Percentiles rank a stretch among this genome's conserved stretches.
Evolutionary conservation across 768 basidiomycete species (phyloP).

Genomic region (Amanita subjunquillea): DNA sequence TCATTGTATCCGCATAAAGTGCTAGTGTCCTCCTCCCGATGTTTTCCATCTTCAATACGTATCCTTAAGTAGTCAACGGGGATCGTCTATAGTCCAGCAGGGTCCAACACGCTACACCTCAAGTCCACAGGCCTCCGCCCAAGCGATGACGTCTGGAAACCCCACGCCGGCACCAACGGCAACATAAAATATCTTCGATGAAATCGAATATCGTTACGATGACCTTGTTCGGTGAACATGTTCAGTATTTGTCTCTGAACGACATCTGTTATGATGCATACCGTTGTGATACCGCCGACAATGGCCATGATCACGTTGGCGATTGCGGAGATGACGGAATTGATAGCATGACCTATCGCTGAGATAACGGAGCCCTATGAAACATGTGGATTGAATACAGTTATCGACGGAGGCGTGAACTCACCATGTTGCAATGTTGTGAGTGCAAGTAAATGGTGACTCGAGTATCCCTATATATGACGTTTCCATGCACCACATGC

Average conservation of each 20-base stretch:
- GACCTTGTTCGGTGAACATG: conserved; percentile 26
- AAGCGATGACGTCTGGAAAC: neutral
- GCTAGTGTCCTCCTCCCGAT: too few species aligned
- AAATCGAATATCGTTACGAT: conserved; percentile 57
- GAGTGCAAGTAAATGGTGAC: too few species aligned
- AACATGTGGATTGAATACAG: neutral
- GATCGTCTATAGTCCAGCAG: too few species aligned
- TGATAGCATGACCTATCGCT: conserved; percentile 52
- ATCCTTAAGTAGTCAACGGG: too few species aligned
- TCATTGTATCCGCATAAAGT: too few species aligned
- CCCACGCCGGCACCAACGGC: conserved; percentile 24
- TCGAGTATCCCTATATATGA: too few species aligned
- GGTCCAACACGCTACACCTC: neutral
- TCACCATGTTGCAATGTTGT: neutral
- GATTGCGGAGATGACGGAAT: conserved; percentile 50
- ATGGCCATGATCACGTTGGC: conserved; percentile 51
- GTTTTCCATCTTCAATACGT: too few species aligned
- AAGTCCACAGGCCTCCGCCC: neutral
- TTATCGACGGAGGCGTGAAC: neutral
- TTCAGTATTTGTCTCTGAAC: neutral
- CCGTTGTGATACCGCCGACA: conserved; percentile 46
- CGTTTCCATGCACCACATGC: too few species aligned
- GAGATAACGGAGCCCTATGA: conserved; percentile 54
- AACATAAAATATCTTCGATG: conserved; percentile 45
- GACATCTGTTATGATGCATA: conserved; percentile 19